Evolutionary conservation across 2,329 filamentous ascomycete species (phyloP).

Genomic region (Arthrobotrys entomopaga): DNA sequence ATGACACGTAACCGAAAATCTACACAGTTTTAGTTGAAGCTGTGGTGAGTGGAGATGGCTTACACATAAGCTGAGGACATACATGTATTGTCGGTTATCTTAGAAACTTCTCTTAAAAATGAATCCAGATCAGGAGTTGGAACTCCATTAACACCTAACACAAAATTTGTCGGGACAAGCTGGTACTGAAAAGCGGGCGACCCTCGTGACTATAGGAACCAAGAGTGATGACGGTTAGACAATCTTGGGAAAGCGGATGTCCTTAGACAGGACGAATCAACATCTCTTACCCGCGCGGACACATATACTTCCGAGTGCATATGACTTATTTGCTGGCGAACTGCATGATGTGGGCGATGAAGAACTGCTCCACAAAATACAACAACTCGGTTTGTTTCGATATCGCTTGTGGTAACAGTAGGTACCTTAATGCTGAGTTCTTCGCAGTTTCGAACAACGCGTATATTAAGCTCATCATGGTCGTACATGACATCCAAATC

Average conservation of each 20-base stretch:
- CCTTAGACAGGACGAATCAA: not conserved
- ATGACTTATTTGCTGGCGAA: conserved; percentile 96
- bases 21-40: conserved; percentile 59
- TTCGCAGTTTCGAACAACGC: conserved; percentile 84
- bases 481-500: conserved; percentile 98
- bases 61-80: conserved; percentile 60
- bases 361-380: conserved; percentile 95
- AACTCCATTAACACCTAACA: conserved; percentile 92
- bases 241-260: not conserved
- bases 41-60: not conserved
- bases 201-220: conserved; percentile 71
- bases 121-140: conserved; percentile 81
- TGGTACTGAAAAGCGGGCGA: conserved; percentile 90
- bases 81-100: conserved; percentile 95
- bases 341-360: conserved; percentile 93
- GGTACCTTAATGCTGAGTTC: conserved; percentile 80
- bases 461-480: conserved; percentile 80
- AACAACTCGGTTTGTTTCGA: conserved; percentile 91
- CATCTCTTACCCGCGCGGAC: conserved; percentile 72
- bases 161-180: conserved; percentile 94
- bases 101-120: conserved; percentile 82
- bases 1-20: conserved; percentile 97
- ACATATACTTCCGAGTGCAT: conserved; percentile 97
- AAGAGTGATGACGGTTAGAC: not conserved
- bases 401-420: conserved; percentile 86